Evolutionary conservation across 2,329 filamentous ascomycete species (phyloP), one percentile per base, ranked within the genome.

Genomic region (Apiospora rasikravindrae): DNA sequence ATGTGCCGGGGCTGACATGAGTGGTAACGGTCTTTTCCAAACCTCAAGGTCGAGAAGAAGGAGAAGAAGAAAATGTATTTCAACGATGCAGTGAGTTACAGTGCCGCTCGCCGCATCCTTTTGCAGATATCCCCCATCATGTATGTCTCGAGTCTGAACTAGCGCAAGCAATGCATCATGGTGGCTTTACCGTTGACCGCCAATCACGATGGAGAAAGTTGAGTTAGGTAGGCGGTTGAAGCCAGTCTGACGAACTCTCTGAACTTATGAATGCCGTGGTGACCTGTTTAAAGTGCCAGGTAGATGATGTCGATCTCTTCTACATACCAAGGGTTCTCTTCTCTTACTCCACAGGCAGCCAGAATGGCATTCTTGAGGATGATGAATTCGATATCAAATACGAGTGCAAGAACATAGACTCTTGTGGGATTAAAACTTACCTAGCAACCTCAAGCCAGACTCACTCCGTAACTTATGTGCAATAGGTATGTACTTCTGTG

Each of bases 141-240:
- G 33, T 61, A 37, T n/a, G 57, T 64, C 33, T 64, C 57, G 57
- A 64, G 57, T 22, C 57, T 40, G 57, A 24, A 64, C 57, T 64
- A 64, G 57, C 16, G 33, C 33, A 14, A 64, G 57, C 57, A 37
- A 64, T 40, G 57, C 57, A 64, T 64, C 8, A n/a, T 11, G 4
- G 57, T 64, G 57, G 57, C 57, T 64, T 64, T 40, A 64, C 57
- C 57, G 57, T 37, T 64, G 57, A 64, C 57, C 57, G 57, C 57
- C 57, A 64, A 64, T 40, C 57, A 64, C 22, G 33, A n/a, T 40
- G 33, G n/a, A n/a, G n/a, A 61, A 8, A 61, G 53, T 37, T 61
- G 29, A 29, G 26, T 33, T 19, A 33, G 51, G 51, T 26, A n/a
- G 29, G 29, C 11, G 53, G 33, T 64, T 40, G 29, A 37, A 61